Evolutionary conservation across 805 yeast species (phyloP).

Genomic region (Kuraishia borneana): DNA sequence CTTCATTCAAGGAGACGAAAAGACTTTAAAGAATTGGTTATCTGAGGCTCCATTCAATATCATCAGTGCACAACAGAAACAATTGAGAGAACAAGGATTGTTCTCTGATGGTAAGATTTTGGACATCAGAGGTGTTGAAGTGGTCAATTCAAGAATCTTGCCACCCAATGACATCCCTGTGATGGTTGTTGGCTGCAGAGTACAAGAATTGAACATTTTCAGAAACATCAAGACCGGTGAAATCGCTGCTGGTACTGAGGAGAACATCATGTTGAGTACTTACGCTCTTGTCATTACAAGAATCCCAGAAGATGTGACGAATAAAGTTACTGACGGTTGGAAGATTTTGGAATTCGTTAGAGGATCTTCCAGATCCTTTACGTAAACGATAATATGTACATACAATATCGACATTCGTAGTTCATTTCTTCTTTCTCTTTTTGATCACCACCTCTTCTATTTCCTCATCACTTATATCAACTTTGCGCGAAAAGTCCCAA

Average conservation of each 20-base stretch:
- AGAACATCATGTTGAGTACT: conserved; percentile 83
- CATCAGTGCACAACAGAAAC: conserved; percentile 88
- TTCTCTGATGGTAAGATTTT: conserved; percentile 85
- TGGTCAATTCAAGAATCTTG: conserved; percentile 75
- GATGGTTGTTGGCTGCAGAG: conserved; percentile 86
- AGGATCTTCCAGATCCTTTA: conserved; percentile 83
- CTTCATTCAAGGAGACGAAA: conserved; percentile 82
- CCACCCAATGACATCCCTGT: conserved; percentile 92
- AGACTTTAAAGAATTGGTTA: conserved; percentile 78
- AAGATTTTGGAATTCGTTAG: conserved; percentile 88
- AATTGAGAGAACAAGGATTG: conserved; percentile 80
- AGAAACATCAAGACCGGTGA: conserved; percentile 88
- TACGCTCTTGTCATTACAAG: conserved; percentile 95
- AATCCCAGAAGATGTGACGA: conserved; percentile 82
- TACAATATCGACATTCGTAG: conserved; percentile 1
- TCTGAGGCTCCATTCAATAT: conserved; percentile 96
- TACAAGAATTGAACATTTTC: conserved; percentile 88
- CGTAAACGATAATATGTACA: conserved; percentile 16
- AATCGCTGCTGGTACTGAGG: conserved; percentile 92
- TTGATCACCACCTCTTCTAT: conserved; percentile 2
- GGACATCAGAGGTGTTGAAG: conserved; percentile 92
- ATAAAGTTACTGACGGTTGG: conserved; percentile 95
- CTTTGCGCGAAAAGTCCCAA: background rate
- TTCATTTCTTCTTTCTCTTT: conserved; percentile 8
- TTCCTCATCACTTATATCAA: conserved; percentile 1